Conservation (phyloP, 1,284 basidiomycete species). For the Veloboletus limbatus region DNA sequence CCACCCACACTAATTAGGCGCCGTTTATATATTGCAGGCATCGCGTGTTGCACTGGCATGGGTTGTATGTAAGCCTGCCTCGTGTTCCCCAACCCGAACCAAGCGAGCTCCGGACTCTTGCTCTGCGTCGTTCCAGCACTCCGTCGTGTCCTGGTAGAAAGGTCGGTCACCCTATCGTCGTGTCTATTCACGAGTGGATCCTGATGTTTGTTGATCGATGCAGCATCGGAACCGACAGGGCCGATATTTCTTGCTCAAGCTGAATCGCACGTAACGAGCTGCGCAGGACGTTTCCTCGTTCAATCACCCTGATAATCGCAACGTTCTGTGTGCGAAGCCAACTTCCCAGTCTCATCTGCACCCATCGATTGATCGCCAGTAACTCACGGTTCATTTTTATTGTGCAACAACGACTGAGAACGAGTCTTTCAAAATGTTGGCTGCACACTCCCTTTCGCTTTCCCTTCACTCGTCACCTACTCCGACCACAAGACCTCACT, state of each 20-base stretch:
- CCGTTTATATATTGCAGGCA: not conserved
- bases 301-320: conserved; percentile 25
- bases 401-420: conserved; percentile 8
- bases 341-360: conserved; percentile 11
- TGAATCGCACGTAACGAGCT: conserved; percentile 18
- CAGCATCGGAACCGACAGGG: not conserved
- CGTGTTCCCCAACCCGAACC: conserved; percentile 29
- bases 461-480: conserved; percentile 1
- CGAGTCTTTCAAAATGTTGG: conserved; percentile 20
- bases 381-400: conserved; percentile 7
- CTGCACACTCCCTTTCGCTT: conserved; percentile 8
- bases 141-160: conserved; percentile 22
- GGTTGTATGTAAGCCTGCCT: conserved; percentile 30
- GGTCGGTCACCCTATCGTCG: conserved; percentile 18
- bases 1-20: not conserved
- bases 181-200: not conserved
- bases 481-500: not conserved
- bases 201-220: not conserved
- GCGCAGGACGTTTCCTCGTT: conserved; percentile 31
- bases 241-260: conserved; percentile 5
- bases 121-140: conserved; percentile 22
- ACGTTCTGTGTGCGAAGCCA: conserved; percentile 14
- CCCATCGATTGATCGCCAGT: conserved; percentile 9
- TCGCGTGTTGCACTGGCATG: conserved; percentile 14
- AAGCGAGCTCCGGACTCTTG: conserved; percentile 25